Evolutionary conservation across 2,329 filamentous ascomycete genomes (phyloP).

Genomic region (Onygenales sp.): DNA sequence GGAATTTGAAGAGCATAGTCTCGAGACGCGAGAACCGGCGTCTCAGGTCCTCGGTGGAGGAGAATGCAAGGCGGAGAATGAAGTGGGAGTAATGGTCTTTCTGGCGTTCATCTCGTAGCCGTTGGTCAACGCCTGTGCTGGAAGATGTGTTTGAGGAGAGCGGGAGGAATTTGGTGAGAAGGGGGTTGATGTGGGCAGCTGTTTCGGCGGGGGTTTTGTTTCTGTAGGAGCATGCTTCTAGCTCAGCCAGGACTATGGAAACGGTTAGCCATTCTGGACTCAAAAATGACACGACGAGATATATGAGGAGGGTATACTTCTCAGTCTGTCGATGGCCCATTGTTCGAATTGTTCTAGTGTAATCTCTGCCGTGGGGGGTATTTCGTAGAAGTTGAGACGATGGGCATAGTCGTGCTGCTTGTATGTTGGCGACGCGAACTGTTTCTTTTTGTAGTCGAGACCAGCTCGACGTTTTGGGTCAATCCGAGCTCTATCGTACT

Average conservation of each 20-base stretch:
- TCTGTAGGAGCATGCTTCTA: slow-evolving; percentile 92
- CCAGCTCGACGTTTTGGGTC: slow-evolving; percentile 65
- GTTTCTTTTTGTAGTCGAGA: slow-evolving; percentile 72
- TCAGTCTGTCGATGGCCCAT: slow-evolving; percentile 90
- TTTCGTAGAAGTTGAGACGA: slow-evolving; percentile 83
- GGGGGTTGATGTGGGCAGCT: slow-evolving; percentile 68
- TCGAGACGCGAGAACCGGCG: slow-evolving; percentile 79
- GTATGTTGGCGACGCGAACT: slow-evolving; percentile 70
- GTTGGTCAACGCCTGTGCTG: slow-evolving; percentile 38
- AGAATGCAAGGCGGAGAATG: slow-evolving; percentile 86
- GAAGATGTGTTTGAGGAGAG: slow-evolving; percentile 65
- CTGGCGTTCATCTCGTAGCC: slow-evolving; percentile 63
- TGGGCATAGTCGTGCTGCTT: slow-evolving; percentile 71
- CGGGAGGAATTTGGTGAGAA: slow-evolving; percentile 79
- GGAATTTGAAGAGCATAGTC: slow-evolving; percentile 76
- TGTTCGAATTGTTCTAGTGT: slow-evolving; percentile 96
- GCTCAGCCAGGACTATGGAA: slow-evolving; percentile 28
- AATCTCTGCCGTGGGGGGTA: slow-evolving; percentile 85
- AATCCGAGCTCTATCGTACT: slow-evolving; percentile 33
- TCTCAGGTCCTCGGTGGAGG: slow-evolving; percentile 80
- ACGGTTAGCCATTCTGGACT: not conserved
- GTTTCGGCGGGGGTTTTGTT: slow-evolving; percentile 82
- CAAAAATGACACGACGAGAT: not conserved
- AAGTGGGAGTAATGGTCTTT: slow-evolving; percentile 98
- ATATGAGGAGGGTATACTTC: slow-evolving; percentile 44